Conservation (phyloP, 148 eudicot species). For the Suaeda aralocaspica region DNA sequence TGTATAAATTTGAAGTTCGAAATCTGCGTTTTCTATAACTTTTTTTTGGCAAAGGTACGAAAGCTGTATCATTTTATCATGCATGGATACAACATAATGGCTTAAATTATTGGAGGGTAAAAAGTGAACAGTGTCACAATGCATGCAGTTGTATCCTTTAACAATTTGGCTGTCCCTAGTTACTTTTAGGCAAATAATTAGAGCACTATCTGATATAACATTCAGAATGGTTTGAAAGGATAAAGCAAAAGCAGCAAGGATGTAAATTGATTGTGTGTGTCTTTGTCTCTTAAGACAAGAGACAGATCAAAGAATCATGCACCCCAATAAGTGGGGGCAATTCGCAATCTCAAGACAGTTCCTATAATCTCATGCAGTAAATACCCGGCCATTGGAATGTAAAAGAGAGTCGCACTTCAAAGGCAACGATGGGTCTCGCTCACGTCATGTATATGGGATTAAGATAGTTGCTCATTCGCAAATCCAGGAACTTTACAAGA, state of each 20-base stretch:
- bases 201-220: constrained; percentile 1
- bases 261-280: neutral
- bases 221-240: constrained; percentile 14
- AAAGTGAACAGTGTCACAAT: constrained; percentile 13
- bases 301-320: constrained; percentile 18
- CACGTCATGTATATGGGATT: constrained; percentile 17
- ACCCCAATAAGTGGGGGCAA: constrained; percentile 27
- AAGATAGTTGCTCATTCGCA: constrained; percentile 4
- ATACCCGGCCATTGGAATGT: neutral
- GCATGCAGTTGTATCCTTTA: constrained; percentile 9
- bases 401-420: constrained; percentile 5
- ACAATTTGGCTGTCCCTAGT: constrained; percentile 1
- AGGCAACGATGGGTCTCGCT: constrained; percentile 18
- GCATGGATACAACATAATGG: constrained; percentile 1
- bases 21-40: constrained; percentile 2
- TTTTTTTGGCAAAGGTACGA: neutral
- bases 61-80: neutral
- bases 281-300: constrained; percentile 11
- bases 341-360: constrained; percentile 8
- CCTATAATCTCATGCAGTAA: constrained; percentile 10
- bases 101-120: constrained; percentile 9
- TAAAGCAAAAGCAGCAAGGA: constrained; percentile 11
- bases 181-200: constrained; percentile 15
- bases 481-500: constrained; percentile 21
- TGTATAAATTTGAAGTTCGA: constrained; percentile 1